Conservation (phyloP, 2,329 filamentous ascomycete species). For the Berkeleyomyces rouxiae region DNA sequence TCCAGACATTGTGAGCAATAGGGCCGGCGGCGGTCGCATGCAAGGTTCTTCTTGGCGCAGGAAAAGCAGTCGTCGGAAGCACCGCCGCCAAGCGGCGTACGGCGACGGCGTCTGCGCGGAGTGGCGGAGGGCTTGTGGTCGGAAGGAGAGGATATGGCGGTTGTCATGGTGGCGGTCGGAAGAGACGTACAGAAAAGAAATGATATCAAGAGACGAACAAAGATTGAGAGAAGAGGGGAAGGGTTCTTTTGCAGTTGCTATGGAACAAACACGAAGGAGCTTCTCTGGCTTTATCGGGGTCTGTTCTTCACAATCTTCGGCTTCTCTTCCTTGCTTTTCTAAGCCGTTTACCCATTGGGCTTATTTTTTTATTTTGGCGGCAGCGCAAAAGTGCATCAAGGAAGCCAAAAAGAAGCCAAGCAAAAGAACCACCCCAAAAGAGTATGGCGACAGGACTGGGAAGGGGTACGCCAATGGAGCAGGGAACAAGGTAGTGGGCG, state of each 20-base stretch:
- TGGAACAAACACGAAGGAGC: neutral
- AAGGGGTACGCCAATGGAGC: neutral
- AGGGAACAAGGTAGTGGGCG: neutral
- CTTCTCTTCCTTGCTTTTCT: too few species aligned
- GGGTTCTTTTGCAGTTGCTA: neutral
- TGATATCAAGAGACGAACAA: neutral
- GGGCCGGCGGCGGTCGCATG: slow-evolving; percentile 80
- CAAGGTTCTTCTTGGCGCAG: slow-evolving; percentile 65
- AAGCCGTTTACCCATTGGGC: neutral
- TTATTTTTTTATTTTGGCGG: neutral
- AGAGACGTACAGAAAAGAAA: neutral
- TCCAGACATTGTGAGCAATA: slow-evolving; percentile 94
- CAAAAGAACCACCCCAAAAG: slow-evolving; percentile 7
- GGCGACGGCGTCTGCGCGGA: slow-evolving; percentile 54
- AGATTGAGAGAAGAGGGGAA: neutral
- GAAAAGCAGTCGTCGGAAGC: slow-evolving; percentile 92
- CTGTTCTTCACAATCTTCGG: too few species aligned
- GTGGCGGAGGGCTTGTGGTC: slow-evolving; percentile 30
- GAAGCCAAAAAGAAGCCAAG: neutral
- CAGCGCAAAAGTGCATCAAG: neutral
- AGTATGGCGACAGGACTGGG: neutral
- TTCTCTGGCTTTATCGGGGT: too few species aligned
- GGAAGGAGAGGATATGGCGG: slow-evolving; percentile 33
- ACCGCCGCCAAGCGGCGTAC: slow-evolving; percentile 74
- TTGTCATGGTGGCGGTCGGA: slow-evolving; percentile 5